Conservation (phyloP, 768 basidiomycete species). For the Mycena rosella region DNA sequence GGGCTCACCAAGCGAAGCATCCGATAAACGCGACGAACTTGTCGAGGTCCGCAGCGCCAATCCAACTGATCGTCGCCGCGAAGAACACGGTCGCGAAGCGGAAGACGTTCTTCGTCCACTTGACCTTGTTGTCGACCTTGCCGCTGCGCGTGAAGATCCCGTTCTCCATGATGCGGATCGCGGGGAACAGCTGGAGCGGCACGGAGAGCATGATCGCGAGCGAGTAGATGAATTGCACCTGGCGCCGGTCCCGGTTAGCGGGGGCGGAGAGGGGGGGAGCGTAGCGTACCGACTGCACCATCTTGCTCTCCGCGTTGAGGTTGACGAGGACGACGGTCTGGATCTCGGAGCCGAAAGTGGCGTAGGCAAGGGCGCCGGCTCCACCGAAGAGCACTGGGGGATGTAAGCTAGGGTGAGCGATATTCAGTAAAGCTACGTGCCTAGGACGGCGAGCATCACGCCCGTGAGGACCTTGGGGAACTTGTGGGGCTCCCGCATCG, state of each 20-base stretch:
- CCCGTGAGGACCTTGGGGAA: slow-evolving; percentile 90
- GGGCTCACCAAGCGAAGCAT: slow-evolving; percentile 89
- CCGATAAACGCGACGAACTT: slow-evolving; percentile 96
- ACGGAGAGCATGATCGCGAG: slow-evolving; percentile 92
- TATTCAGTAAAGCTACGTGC: slow-evolving; percentile 53
- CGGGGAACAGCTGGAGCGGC: slow-evolving; percentile 97
- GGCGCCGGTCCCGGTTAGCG: not conserved
- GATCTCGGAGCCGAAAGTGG: slow-evolving; percentile 88
- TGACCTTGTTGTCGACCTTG: slow-evolving; percentile 83
- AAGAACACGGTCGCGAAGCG: slow-evolving; percentile 80
- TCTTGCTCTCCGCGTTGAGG: slow-evolving; percentile 82
- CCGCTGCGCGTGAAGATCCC: slow-evolving; percentile 91
- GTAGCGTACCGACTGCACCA: slow-evolving; percentile 85
- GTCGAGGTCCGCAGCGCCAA: slow-evolving; percentile 90
- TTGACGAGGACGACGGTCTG: slow-evolving; percentile 97
- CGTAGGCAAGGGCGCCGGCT: slow-evolving; percentile 87
- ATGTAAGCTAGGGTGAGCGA: slow-evolving; percentile 12
- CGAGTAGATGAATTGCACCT: slow-evolving; percentile 92
- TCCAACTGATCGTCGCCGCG: slow-evolving; percentile 86
- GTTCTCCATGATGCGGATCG: slow-evolving; percentile 97
- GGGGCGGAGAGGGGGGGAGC: slow-evolving; percentile 26
- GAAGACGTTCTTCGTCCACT: slow-evolving; percentile 97
- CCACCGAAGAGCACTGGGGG: slow-evolving; percentile 84
- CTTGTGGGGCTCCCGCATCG: slow-evolving; percentile 95
- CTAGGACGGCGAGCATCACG: slow-evolving; percentile 89